Conservation (phyloP, 2,329 filamentous ascomycete species). For the Penicillium janthinellum region DNA sequence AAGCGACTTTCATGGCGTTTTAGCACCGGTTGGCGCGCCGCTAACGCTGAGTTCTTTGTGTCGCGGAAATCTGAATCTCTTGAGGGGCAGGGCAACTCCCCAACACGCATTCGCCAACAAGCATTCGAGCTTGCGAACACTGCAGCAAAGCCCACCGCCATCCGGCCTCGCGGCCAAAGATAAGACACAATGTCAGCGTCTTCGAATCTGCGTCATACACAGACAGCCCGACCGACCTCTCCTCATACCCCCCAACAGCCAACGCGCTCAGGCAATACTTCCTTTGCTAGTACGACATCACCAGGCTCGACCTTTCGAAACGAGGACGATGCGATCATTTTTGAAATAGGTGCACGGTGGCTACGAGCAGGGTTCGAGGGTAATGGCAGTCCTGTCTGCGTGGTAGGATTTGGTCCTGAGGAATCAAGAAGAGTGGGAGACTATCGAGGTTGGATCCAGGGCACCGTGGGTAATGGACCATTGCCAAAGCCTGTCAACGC, state of each 20-base stretch:
- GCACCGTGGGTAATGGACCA: constrained; percentile 51
- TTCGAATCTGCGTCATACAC: constrained; percentile 35
- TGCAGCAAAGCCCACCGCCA: constrained; percentile 24
- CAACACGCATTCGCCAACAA: constrained; percentile 1
- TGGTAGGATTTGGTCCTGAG: constrained; percentile 71
- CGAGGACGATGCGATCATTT: constrained; percentile 81
- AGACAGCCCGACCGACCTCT: constrained; percentile 43
- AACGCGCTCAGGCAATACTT: constrained; percentile 54
- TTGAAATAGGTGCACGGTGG: constrained; percentile 80
- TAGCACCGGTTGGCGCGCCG: neutral
- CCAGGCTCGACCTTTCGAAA: constrained; percentile 60
- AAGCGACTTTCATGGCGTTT: constrained; percentile 12
- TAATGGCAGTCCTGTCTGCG: constrained; percentile 73
- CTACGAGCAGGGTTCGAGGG: constrained; percentile 84
- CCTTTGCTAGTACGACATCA: constrained; percentile 57
- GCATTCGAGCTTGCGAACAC: constrained; percentile 11
- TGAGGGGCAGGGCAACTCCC: constrained; percentile 11
- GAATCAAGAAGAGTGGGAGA: constrained; percentile 78
- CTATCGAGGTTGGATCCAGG: constrained; percentile 69
- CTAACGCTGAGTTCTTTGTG: constrained; percentile 9
- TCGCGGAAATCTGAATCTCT: constrained; percentile 9
- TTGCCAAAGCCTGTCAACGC: constrained; percentile 29
- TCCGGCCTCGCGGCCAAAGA: constrained; percentile 26
- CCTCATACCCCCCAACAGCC: constrained; percentile 62
- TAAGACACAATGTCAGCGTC: constrained; percentile 27